phyloP scores from a whole-genome alignment of 2,329 filamentous ascomycete species.

The Cordyceps farinosa region DNA sequence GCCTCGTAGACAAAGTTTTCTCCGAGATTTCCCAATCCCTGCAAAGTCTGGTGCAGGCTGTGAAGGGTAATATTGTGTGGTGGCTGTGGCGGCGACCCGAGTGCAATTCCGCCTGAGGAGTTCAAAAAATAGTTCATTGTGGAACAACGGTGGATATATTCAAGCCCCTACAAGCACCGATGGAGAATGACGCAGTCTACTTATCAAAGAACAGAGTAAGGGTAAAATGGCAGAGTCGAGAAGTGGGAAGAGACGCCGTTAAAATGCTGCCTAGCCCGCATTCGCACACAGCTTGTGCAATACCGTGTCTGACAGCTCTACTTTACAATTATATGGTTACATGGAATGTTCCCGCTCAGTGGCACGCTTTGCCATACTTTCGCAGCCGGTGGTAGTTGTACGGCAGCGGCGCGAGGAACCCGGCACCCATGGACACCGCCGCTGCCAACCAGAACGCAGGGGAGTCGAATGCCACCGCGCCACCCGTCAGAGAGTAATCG shows the following conservation, averaged over 20 bases:
- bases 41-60: not conserved
- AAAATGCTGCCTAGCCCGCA: not conserved
- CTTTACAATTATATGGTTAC: not conserved
- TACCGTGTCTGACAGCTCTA: not conserved
- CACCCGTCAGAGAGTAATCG: conserved; percentile 53
- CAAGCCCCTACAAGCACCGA: too few relatives aligned
- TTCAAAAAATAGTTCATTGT: not conserved
- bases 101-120: not conserved
- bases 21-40: not conserved
- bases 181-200: not conserved
- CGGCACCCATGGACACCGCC: conserved; percentile 39
- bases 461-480: conserved; percentile 43
- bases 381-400: conserved; percentile 50
- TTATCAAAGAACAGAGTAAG: too few relatives aligned
- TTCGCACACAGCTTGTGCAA: not conserved
- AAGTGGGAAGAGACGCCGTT: not conserved
- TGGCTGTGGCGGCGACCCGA: not conserved
- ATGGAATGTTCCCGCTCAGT: conserved; percentile 28
- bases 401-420: conserved; percentile 48
- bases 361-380: conserved; percentile 47
- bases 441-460: conserved; percentile 52
- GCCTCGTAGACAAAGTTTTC: not conserved
- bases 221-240: not conserved
- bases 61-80: not conserved
- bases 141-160: not conserved